Conservation (phyloP, 2,329 filamentous ascomycete species). For the Clonostachys sp. region DNA sequence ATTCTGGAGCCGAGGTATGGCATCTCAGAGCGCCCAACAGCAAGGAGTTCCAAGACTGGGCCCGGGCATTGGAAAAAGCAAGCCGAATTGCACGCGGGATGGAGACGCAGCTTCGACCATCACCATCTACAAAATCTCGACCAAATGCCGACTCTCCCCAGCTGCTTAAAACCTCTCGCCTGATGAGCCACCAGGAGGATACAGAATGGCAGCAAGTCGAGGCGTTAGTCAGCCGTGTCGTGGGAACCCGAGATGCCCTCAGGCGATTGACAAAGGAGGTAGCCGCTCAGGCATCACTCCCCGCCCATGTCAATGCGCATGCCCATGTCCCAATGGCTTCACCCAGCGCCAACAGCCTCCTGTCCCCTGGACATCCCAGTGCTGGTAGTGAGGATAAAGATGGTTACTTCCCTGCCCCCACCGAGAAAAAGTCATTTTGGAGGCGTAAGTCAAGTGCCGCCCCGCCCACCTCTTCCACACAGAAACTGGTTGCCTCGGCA, state of each 20-base stretch:
- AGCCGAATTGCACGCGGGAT: constrained; percentile 59
- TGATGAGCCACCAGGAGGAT: constrained; percentile 54
- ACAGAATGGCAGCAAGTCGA: constrained; percentile 86
- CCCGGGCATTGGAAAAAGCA: constrained; percentile 76
- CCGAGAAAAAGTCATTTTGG: constrained; percentile 79
- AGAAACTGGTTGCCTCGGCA: constrained; percentile 29
- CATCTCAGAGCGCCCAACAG: constrained; percentile 80
- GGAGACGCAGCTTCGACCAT: constrained; percentile 25
- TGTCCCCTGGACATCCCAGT: constrained; percentile 34
- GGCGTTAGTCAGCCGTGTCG: constrained; percentile 76
- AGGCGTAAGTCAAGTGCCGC: constrained; percentile 73
- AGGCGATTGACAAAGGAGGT: constrained; percentile 83
- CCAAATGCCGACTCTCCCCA: constrained; percentile 18
- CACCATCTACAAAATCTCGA: constrained; percentile 10
- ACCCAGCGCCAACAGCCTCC: constrained; percentile 13
- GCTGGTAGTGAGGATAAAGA: constrained; percentile 46
- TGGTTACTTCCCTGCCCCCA: constrained; percentile 44
- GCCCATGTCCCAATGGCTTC: background rate
- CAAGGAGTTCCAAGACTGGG: constrained; percentile 87
- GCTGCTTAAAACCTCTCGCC: constrained; percentile 14
- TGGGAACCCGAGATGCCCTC: constrained; percentile 84
- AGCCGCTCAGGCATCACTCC: constrained; percentile 36
- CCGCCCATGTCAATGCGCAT: background rate
- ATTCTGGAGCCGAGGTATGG: constrained; percentile 96
- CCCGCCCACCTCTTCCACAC: constrained; percentile 30